A percentile compares a stretch with the other conserved stretches of the same genome.
Conservation (phyloP, 805 yeast species). For the Starmerella riodocensis region DNA sequence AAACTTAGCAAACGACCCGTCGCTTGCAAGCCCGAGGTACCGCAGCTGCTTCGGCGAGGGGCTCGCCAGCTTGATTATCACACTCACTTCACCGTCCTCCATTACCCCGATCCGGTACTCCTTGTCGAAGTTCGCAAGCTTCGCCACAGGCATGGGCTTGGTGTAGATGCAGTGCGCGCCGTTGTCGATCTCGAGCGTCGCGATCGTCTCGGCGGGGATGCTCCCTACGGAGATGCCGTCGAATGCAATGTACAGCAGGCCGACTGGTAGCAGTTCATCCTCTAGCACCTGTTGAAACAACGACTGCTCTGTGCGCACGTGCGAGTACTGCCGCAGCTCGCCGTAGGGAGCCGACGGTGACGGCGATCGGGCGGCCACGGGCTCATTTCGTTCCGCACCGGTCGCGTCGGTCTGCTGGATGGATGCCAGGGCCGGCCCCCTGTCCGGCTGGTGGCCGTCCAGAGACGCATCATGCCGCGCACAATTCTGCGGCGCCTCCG, state of each 20-base stretch:
- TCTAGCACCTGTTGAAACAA: not conserved
- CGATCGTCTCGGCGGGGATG: slow-evolving; percentile 28
- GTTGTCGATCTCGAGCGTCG: slow-evolving; percentile 50
- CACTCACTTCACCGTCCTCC: slow-evolving; percentile 40
- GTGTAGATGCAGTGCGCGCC: slow-evolving; percentile 71
- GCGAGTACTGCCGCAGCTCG: not conserved
- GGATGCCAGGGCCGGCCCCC: no score
- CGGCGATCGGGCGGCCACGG: no score
- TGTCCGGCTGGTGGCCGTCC: no score
- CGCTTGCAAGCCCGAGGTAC: slow-evolving; percentile 7
- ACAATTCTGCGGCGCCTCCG: no score
- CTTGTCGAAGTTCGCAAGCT: slow-evolving; percentile 36
- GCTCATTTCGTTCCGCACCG: no score
- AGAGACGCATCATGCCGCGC: no score
- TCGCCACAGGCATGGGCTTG: slow-evolving; percentile 31
- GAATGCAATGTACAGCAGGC: not conserved
- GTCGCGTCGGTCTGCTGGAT: no score
- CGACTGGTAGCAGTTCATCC: not conserved
- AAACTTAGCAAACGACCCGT: slow-evolving; percentile 25
- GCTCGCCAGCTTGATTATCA: slow-evolving; percentile 49
- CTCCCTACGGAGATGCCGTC: not conserved
- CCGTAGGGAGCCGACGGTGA: no score
- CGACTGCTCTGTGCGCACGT: not conserved
- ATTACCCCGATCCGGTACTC: slow-evolving; percentile 64
- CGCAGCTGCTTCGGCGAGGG: slow-evolving; percentile 1